These are phyloP conservation scores for Dovyalis caffra DNA, from an alignment of 345 rosid genomes.

Conservation along the genomic window DNA sequence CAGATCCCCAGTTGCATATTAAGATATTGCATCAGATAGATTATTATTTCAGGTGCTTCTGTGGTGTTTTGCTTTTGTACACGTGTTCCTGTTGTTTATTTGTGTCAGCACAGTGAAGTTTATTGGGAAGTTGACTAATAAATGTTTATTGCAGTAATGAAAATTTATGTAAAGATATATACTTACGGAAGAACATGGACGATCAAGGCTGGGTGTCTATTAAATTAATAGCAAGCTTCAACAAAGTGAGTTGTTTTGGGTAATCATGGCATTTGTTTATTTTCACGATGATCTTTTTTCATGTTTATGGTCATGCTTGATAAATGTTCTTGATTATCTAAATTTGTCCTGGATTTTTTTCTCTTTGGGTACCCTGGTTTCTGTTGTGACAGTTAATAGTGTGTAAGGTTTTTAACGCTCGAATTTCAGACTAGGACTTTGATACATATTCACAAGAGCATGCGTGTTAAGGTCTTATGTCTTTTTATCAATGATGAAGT, in stretches of 20 bases:
- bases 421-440: background rate
- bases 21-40: slow-evolving; percentile 68
- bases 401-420: background rate
- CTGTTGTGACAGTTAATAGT: background rate
- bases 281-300: slow-evolving; percentile 6
- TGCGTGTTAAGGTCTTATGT: background rate
- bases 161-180: slow-evolving; percentile 71
- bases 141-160: slow-evolving; percentile 61
- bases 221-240: slow-evolving; percentile 70
- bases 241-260: slow-evolving; percentile 51
- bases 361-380: background rate
- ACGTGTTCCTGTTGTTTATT: background rate
- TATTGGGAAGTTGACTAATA: slow-evolving; percentile 15
- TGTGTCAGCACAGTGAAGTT: background rate
- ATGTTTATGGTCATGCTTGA: background rate
- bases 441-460: background rate
- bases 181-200: slow-evolving; percentile 83
- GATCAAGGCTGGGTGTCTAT: slow-evolving; percentile 83
- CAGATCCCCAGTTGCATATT: slow-evolving; percentile 51
- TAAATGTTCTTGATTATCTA: background rate
- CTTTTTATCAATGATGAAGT: background rate
- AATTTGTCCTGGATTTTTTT: background rate
- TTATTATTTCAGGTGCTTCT: slow-evolving; percentile 72
- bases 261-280: slow-evolving; percentile 14
- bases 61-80: slow-evolving; percentile 1